These are phyloP conservation scores for Apiospora hydei DNA, from an alignment of 2,329 filamentous ascomycete genomes.

Conservation along the genomic window DNA sequence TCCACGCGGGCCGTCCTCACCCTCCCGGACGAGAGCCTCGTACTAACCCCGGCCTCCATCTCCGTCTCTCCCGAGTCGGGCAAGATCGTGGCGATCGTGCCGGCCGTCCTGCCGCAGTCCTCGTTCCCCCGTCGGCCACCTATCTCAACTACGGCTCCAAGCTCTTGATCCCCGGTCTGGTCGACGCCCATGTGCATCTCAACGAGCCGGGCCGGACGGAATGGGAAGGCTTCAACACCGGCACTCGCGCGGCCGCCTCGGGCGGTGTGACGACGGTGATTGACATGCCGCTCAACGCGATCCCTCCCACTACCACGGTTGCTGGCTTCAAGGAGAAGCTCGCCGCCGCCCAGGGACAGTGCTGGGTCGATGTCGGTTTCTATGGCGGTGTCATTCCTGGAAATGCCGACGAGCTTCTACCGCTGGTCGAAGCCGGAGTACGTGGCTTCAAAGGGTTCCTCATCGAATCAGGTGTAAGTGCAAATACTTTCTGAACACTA, in stretches of 20 bases:
- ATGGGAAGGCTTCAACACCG: slow-evolving; percentile 98
- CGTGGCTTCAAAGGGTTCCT: slow-evolving; percentile 97
- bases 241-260: slow-evolving; percentile 90
- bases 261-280: slow-evolving; percentile 96
- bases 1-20: slow-evolving; percentile 86
- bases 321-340: slow-evolving; percentile 84
- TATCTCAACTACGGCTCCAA: slow-evolving; percentile 88
- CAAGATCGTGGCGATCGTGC: slow-evolving; percentile 81
- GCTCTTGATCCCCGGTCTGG: slow-evolving; percentile 86
- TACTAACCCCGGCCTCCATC: slow-evolving; percentile 83
- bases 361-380: slow-evolving; percentile 99
- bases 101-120: slow-evolving; percentile 75
- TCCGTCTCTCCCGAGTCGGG: slow-evolving; percentile 79
- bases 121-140: slow-evolving; percentile 75
- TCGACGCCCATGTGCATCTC: slow-evolving; percentile 96
- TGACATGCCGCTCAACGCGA: slow-evolving; percentile 97
- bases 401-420: slow-evolving; percentile 80
- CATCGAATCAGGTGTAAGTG: slow-evolving; percentile 90
- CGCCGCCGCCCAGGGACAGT: slow-evolving; percentile 81
- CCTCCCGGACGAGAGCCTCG: slow-evolving; percentile 65
- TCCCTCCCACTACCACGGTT: slow-evolving; percentile 93
- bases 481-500: background rate
- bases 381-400: slow-evolving; percentile 95
- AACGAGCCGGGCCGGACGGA: slow-evolving; percentile 97
- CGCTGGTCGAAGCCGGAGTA: slow-evolving; percentile 84